phyloP scores from a whole-genome alignment of 768 basidiomycete genomes.

The Candolleomyces efflorescens region DNA sequence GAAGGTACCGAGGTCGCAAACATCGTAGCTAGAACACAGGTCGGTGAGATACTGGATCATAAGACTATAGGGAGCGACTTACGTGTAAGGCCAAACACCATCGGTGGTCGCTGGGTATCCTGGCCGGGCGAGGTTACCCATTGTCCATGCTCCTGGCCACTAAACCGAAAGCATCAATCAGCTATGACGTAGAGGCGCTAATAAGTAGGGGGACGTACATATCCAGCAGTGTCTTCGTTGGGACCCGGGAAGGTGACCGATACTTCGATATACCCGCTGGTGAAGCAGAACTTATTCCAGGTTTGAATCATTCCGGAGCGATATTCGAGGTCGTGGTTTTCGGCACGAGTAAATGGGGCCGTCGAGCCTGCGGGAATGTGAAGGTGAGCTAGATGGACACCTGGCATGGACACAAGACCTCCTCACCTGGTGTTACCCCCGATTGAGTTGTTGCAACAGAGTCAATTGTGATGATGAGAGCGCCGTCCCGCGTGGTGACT shows the following conservation, averaged over 20 bases:
- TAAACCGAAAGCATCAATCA: slow-evolving; percentile 19
- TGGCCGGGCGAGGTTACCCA: slow-evolving; percentile 82
- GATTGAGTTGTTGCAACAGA: slow-evolving; percentile 25
- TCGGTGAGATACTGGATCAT: background rate
- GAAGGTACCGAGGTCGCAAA: slow-evolving; percentile 76
- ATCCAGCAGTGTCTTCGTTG: slow-evolving; percentile 45
- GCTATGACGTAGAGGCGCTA: background rate
- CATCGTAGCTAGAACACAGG: slow-evolving; percentile 40
- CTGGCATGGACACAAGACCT: background rate
- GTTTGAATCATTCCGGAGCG: slow-evolving; percentile 78
- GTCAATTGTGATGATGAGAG: slow-evolving; percentile 69
- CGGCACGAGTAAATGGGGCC: slow-evolving; percentile 38
- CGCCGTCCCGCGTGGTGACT: slow-evolving; percentile 61
- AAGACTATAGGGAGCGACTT: slow-evolving; percentile 18
- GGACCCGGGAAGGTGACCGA: slow-evolving; percentile 55
- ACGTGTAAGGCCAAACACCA: slow-evolving; percentile 83
- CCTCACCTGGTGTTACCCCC: slow-evolving; percentile 28
- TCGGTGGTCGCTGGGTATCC: slow-evolving; percentile 80
- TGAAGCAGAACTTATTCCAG: slow-evolving; percentile 91
- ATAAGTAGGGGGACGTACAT: slow-evolving; percentile 29
- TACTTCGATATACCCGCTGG: slow-evolving; percentile 76
- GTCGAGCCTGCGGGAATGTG: slow-evolving; percentile 29
- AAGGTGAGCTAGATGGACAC: background rate
- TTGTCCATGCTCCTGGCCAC: slow-evolving; percentile 89
- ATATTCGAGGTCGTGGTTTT: slow-evolving; percentile 60